Base-by-base conservation (phyloP, 371 early-diverging fungal genomes). In the Circinella umbellata region DNA sequence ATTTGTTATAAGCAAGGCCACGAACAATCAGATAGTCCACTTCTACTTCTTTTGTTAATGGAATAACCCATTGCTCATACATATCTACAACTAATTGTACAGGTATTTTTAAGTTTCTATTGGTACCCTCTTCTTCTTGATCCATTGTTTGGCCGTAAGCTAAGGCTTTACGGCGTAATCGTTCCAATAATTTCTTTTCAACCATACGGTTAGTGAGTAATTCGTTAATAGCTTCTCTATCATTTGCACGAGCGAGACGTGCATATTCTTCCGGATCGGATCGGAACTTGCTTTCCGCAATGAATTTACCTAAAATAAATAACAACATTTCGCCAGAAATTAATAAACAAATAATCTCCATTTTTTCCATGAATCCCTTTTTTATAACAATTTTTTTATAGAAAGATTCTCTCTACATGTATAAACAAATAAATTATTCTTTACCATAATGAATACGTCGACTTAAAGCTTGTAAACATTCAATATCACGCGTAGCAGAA, bases 261-360 rank as follows among this genome's bases (percentile, higher is more conserved):
- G 93, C 91, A 74, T 97, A 98, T 69, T 87, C 84, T 46, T 89
- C 86, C 7, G 94, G 93, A 75, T 94, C 93, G 34, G 75, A 75
- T 73, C 86, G 88, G 80, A 96, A 98, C 80, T 98, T 98, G 37
- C 96, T 92, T 76, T 98, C 99, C 35, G 98, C 98, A 57, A 97
- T 93, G 71, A 95, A 98, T 82, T 97, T 98, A 65, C 96, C 93
- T 93, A 1, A 13, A 13, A 61, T 37, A 61, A 61, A 51, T 15
- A 51, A 27, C 27, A 27, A 27, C 27, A 27, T 27, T 27, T 27
- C 27, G 27, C 27, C 27, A 27, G 27, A 27, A 27, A 27, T 27
- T 27, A 51, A 51, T n/a, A n/a, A 5, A 51, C 5, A 13, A 51
- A 17, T 14, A 51, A 5, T 51, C 5, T 6, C 15, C 14, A n/a